Percentiles rank a stretch among this genome's conserved stretches.
Evolutionary conservation across 164 flowering plant genomes (phyloP).

Genomic region (Brasenia schreberi): DNA sequence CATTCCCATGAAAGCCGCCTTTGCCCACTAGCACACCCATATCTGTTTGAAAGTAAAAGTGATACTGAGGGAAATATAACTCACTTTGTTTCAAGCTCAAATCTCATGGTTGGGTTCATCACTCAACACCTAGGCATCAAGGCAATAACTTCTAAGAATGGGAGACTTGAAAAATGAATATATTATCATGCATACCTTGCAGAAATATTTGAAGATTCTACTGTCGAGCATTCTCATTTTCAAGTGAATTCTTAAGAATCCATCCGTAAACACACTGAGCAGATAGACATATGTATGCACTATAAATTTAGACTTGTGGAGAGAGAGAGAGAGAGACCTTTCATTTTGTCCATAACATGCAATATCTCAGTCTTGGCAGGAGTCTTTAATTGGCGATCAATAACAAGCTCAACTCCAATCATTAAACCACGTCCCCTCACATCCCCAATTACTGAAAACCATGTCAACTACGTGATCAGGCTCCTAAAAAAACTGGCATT

Average conservation of each 20-base stretch:
- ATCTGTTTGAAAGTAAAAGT: conserved; percentile 21
- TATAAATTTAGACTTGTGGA: background rate
- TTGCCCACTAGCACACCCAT: conserved; percentile 82
- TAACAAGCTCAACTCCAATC: conserved; percentile 90
- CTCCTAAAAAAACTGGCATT: background rate
- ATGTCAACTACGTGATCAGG: background rate
- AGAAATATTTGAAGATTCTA: too few relatives aligned
- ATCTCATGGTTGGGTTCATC: too few relatives aligned
- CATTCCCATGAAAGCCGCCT: conserved; percentile 87
- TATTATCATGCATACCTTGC: too few relatives aligned
- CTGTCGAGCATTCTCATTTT: background rate
- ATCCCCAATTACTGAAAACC: conserved; percentile 74
- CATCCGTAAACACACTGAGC: background rate
- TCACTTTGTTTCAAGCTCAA: too few relatives aligned
- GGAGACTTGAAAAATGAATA: too few relatives aligned
- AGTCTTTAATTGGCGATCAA: conserved; percentile 64
- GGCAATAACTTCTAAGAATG: too few relatives aligned
- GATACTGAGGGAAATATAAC: background rate
- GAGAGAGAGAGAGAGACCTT: conserved; percentile 39
- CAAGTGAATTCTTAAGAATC: background rate
- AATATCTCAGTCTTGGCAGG: conserved; percentile 75
- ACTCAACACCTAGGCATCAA: too few relatives aligned
- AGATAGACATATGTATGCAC: background rate
- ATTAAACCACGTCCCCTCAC: conserved; percentile 88
- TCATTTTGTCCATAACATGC: conserved; percentile 85